These are phyloP conservation scores for Lasiosphaeris hirsuta DNA, from an alignment of 495 filamentous ascomycete genomes.

Conservation along the genomic window DNA sequence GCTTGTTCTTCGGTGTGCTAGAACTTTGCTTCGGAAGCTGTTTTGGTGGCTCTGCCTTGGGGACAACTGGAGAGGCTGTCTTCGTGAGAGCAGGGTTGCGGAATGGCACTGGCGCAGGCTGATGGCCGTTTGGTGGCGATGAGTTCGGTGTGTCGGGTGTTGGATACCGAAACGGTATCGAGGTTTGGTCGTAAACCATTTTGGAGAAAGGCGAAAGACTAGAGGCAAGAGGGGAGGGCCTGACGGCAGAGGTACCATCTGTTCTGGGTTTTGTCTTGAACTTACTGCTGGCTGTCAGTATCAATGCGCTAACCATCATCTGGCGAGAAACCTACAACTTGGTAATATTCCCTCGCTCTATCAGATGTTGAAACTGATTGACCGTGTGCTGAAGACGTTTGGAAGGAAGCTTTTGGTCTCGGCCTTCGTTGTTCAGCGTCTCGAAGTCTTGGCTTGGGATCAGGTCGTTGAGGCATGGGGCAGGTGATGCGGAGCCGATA, in stretches of 20 bases:
- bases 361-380: conserved; percentile 64
- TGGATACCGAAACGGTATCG: conserved; percentile 37
- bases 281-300: conserved; percentile 49
- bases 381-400: conserved; percentile 49
- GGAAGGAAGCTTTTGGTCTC: conserved; percentile 30
- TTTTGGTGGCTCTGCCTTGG: conserved; percentile 23
- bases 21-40: conserved; percentile 21
- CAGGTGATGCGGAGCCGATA: conserved; percentile 49
- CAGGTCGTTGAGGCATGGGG: conserved; percentile 40
- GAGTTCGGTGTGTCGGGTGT: conserved; percentile 27
- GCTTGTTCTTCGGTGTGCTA: conserved; percentile 15
- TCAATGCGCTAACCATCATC: not conserved
- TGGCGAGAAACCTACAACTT: conserved; percentile 58
- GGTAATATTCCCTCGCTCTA: conserved; percentile 64
- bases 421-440: conserved; percentile 51
- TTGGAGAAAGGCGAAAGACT: conserved; percentile 42
- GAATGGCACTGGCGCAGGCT: not conserved
- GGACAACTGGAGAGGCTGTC: conserved; percentile 11
- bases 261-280: conserved; percentile 56
- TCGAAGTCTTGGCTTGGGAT: conserved; percentile 44
- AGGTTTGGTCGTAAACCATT: conserved; percentile 42
- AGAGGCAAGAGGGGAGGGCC: conserved; percentile 22
- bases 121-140: conserved; percentile 15
- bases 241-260: conserved; percentile 15
- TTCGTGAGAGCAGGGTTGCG: conserved; percentile 17